These are phyloP conservation scores for Priceomyces haplophilus DNA, from an alignment of 805 yeast species.

Conservation along the genomic window DNA sequence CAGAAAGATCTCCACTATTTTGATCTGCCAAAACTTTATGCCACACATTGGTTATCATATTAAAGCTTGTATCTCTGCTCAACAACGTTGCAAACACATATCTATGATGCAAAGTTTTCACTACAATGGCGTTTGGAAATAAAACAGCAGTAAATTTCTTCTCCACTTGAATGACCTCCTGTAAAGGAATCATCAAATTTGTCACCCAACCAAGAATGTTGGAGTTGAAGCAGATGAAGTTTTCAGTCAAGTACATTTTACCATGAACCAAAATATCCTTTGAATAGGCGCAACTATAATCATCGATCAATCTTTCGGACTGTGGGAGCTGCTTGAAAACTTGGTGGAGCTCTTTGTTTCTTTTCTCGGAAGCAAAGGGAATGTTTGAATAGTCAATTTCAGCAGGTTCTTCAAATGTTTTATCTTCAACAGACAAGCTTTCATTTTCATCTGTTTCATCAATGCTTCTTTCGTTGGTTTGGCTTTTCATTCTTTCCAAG, in stretches of 20 bases:
- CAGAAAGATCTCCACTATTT: constrained; percentile 15
- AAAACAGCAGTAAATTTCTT: constrained; percentile 64
- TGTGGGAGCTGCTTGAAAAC: constrained; percentile 51
- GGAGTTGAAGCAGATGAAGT: constrained; percentile 59
- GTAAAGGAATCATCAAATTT: constrained; percentile 52
- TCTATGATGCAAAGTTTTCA: constrained; percentile 60
- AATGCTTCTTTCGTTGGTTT: constrained; percentile 9
- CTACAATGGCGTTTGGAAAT: constrained; percentile 66
- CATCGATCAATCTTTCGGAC: constrained; percentile 55
- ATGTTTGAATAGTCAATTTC: constrained; percentile 16
- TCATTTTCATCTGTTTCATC: constrained; percentile 6
- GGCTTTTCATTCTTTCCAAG: constrained; percentile 8
- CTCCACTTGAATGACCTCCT: constrained; percentile 60
- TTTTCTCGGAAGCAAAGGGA: constrained; percentile 43
- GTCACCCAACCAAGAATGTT: constrained; percentile 69
- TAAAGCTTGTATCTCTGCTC: constrained; percentile 53
- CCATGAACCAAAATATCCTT: constrained; percentile 69
- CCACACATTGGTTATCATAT: constrained; percentile 61
- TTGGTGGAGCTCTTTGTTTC: constrained; percentile 60
- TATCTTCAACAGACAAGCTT: constrained; percentile 4
- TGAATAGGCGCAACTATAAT: constrained; percentile 62
- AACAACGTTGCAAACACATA: constrained; percentile 65
- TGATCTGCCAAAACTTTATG: constrained; percentile 35
- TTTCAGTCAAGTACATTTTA: constrained; percentile 54
- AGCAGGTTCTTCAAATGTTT: constrained; percentile 13